Evolutionary conservation across 768 basidiomycete species (phyloP).

Genomic region (Lentinus brumalis): DNA sequence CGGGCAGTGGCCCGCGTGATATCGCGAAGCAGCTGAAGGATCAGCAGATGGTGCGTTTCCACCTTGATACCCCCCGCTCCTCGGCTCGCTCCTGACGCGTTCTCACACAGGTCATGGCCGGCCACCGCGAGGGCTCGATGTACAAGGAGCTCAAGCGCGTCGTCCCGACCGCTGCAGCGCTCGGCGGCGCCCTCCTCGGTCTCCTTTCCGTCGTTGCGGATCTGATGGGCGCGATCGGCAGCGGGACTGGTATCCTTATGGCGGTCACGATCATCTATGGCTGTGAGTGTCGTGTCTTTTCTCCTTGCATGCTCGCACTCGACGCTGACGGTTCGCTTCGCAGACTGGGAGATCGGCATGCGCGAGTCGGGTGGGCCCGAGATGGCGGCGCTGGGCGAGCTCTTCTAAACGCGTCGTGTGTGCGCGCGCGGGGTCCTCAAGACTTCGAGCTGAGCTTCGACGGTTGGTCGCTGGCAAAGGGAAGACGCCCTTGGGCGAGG

Average conservation of each 20-base stretch:
- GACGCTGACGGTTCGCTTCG: neutral
- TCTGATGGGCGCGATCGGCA: conserved; percentile 93
- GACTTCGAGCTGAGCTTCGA: too few species aligned
- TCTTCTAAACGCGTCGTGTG: conserved; percentile 51
- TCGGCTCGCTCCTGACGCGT: neutral
- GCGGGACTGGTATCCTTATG: conserved; percentile 96
- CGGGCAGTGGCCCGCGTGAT: conserved; percentile 92
- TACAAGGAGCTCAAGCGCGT: conserved; percentile 99
- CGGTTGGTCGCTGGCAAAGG: too few species aligned
- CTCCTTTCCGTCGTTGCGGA: conserved; percentile 90
- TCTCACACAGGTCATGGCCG: conserved; percentile 64
- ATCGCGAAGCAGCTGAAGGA: conserved; percentile 99
- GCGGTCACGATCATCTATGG: conserved; percentile 98
- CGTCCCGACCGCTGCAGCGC: conserved; percentile 96
- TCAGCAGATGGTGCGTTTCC: conserved; percentile 78
- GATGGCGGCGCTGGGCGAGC: conserved; percentile 77
- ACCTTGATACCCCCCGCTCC: neutral
- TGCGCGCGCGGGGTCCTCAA: neutral
- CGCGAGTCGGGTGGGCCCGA: conserved; percentile 84
- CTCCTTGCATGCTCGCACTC: neutral
- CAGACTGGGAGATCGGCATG: conserved; percentile 96
- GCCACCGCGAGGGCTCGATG: conserved; percentile 94
- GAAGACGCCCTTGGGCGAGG: too few species aligned
- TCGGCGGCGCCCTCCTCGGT: conserved; percentile 96
- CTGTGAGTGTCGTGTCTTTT: conserved; percentile 30